phyloP scores from a whole-genome alignment of 345 rosid species.

The Bruguiera parviflora region DNA sequence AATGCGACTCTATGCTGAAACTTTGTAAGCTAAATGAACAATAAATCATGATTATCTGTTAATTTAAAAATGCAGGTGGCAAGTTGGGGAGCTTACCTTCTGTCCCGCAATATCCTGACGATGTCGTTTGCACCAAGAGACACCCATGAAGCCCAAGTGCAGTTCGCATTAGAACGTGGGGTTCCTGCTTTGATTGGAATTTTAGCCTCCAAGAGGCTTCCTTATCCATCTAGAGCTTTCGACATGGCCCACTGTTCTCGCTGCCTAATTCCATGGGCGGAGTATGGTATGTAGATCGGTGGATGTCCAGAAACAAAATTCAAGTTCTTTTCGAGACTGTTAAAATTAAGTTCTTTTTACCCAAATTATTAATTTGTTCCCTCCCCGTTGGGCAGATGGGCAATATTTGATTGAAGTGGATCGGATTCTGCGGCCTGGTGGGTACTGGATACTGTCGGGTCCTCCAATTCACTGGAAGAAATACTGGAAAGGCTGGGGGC shows the following conservation, averaged over 20 bases:
- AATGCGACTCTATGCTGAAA: no score
- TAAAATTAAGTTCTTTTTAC: no score
- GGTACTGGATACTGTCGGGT: constrained; percentile 61
- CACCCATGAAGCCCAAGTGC: constrained; percentile 47
- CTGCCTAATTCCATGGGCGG: constrained; percentile 46
- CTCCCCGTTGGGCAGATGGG: constrained; percentile 27
- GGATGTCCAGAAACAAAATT: not conserved
- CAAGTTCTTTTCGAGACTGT: no score
- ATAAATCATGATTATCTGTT: no score
- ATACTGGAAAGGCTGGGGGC: constrained; percentile 41
- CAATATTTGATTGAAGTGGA: constrained; percentile 46
- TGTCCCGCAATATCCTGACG: constrained; percentile 35
- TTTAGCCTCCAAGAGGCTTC: constrained; percentile 41
- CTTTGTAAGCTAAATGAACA: no score
- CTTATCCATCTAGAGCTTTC: constrained; percentile 44
- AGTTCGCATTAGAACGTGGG: constrained; percentile 46
- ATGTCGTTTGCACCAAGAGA: constrained; percentile 50
- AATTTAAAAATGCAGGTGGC: constrained; percentile 34
- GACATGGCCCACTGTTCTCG: constrained; percentile 55
- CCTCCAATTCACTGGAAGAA: constrained; percentile 53
- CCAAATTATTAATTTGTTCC: no score
- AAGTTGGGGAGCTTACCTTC: constrained; percentile 48
- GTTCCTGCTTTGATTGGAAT: constrained; percentile 46
- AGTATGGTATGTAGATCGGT: constrained; percentile 18
- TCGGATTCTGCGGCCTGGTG: constrained; percentile 45